Base-by-base conservation (phyloP, 164 flowering plant species). In the Stephania yunnanensis region DNA sequence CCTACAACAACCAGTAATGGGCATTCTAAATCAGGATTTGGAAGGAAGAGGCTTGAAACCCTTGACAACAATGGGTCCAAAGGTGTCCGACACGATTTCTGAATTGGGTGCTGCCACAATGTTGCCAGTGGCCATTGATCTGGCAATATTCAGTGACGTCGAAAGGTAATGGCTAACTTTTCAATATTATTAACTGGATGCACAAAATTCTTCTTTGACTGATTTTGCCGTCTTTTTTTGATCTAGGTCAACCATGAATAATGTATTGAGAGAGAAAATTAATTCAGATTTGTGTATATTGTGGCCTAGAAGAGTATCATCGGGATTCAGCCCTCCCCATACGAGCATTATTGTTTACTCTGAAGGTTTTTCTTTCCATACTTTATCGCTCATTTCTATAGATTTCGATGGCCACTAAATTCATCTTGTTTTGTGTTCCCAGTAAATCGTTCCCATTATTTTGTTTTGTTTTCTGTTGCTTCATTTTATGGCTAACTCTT, bases 1-100 rank as follows among this genome's bases (percentile, higher is more conserved):
- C 65, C 84, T 95, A 74, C 90, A 89, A 78, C 90, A 89, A 73
- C 95, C 97, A 46, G 84, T 88, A 20, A 85, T 89, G 84, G 73
- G 83, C 61, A 72, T 87, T 76, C 81, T 92, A 71, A 76, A 74
- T 71, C 90, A 85, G 80, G 87, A 87, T 69, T 81, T 81, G 5
- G 74, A 77, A 46, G 77, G 69, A 68, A 82, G 76, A 44, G 87
- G 84, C 55, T 48, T 80, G 15, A 77, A 70, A 73, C 20, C 69
- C 73, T 78, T 80, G 46, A 10, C 84, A 77, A n/a, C 74, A 4
- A 74, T 66, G 25, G 82, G 69, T 63, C 71, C 61, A 71, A 77
- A 78, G 61, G 22, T 70, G 46, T 68, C 71, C 6, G 72, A 30
- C 72, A 82, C 79, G 46, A 17, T 48, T 68, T 76, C 78, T 70